Evolutionary conservation across 2,329 filamentous ascomycete species (phyloP), one percentile per base, ranked within the genome.

Genomic region (Endothia cerciana): DNA sequence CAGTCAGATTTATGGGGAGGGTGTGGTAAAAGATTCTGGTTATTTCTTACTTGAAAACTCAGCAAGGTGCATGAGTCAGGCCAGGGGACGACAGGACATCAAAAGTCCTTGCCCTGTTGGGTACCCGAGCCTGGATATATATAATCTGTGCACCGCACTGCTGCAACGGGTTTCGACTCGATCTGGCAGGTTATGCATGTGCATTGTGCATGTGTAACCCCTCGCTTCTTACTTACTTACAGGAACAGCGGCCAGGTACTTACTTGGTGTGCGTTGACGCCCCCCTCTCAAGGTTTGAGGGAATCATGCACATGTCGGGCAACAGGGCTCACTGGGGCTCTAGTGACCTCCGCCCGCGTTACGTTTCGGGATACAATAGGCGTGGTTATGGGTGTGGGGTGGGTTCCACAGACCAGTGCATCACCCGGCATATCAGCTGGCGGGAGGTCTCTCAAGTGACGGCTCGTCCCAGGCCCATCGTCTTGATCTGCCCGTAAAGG

Each of bases 31-130:
- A n/a, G n/a, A 57, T 47, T 43, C 58, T 61, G 36, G 10, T n/a
- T 41, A 25, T 28, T 22, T 63, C 33, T 66, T 59, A 51, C 49
- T 22, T 30, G 5, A 57, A 38, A 43, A 56, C 55, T 47, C 63
- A 58, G 51, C 62, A 57, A 64, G 62, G 40, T 64, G 65, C 65
- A 66, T 66, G 65, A 66, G 65, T 66, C 65, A 66, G 65, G 62
- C 49, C 36, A 10, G 6, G 30, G 30, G 19, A 19, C 28, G 2
- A 38, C 15, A 45, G 55, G 49, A 49, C 59, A 41, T 43, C 22
- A 30, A 10, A 36, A 36, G 53, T 13, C 49, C 25, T 15, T 25
- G 45, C 40, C 45, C 51, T 28, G 55, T 17, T 41, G 22, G 33
- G 36, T 40, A 40, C 2, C 30, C 15, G n/a, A n/a, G n/a, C n/a